Percentiles rank a stretch among this genome's conserved stretches.
These are phyloP conservation scores for Phytopythium delawarense DNA, from an alignment of 352 stramenopile genomes.

Conservation along the genomic window DNA sequence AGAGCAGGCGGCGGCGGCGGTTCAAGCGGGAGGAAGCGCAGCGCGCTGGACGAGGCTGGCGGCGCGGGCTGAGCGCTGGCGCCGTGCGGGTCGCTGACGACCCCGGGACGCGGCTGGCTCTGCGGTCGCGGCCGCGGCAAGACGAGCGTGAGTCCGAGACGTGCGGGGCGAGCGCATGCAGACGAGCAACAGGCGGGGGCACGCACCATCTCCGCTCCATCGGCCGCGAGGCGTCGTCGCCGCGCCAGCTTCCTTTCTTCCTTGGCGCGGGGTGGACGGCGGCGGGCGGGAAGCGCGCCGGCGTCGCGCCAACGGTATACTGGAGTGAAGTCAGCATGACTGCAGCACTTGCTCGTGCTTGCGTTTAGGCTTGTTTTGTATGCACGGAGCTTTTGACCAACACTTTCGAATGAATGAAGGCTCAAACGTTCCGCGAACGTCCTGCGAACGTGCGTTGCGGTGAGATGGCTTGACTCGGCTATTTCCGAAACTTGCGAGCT, in stretches of 20 bases:
- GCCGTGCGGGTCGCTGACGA: neutral
- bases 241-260: conserved; percentile 35
- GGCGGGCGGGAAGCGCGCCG: no score
- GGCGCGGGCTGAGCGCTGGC: neutral
- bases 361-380: no score
- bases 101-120: conserved; percentile 19
- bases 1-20: neutral
- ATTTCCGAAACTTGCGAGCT: neutral
- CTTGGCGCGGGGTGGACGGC: no score
- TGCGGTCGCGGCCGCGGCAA: neutral
- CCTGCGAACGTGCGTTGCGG: no score
- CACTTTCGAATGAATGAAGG: no score
- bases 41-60: neutral
- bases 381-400: no score
- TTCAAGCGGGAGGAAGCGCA: neutral
- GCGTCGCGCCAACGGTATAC: no score
- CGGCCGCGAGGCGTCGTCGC: conserved; percentile 21
- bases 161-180: neutral
- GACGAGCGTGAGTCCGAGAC: no score
- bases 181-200: neutral
- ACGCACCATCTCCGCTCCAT: conserved; percentile 50
- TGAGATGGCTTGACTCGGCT: no score
- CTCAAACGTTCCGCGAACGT: no score
- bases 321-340: no score
- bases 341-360: no score